A percentile compares a stretch with the other conserved stretches of the same genome.
These are phyloP conservation scores for Saccharomycopsis oosterbeekiorum DNA, from an alignment of 805 yeast genomes.

Conservation along the genomic window DNA sequence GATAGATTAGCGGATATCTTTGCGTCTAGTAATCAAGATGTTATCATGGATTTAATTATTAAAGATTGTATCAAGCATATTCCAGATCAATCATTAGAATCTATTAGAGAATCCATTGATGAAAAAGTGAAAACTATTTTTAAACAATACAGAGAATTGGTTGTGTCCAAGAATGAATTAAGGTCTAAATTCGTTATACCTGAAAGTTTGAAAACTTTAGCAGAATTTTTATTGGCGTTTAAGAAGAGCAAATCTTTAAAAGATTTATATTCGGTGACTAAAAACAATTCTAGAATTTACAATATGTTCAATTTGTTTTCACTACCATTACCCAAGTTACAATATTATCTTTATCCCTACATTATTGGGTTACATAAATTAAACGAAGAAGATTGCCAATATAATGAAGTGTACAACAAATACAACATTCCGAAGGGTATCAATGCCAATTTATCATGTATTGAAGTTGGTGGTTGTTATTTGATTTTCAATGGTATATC, in stretches of 20 bases:
- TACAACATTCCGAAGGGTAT: slow-evolving; percentile 38
- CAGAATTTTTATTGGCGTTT: slow-evolving; percentile 58
- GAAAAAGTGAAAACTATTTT: slow-evolving; percentile 45
- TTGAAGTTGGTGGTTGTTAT: slow-evolving; percentile 66
- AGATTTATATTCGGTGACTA: slow-evolving; percentile 28
- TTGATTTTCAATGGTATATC: slow-evolving; percentile 59
- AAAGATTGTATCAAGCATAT: slow-evolving; percentile 36
- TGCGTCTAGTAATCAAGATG: slow-evolving; percentile 71
- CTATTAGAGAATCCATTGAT: slow-evolving; percentile 42
- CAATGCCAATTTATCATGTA: slow-evolving; percentile 32
- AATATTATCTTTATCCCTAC: slow-evolving; percentile 70
- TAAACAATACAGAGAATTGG: slow-evolving; percentile 42
- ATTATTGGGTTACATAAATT: slow-evolving; percentile 63
- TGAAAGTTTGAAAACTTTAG: slow-evolving; percentile 61
- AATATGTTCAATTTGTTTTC: slow-evolving; percentile 41
- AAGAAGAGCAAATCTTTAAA: slow-evolving; percentile 57
- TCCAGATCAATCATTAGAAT: slow-evolving; percentile 36
- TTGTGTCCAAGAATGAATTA: slow-evolving; percentile 33
- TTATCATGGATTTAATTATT: slow-evolving; percentile 42
- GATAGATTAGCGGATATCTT: slow-evolving; percentile 65
- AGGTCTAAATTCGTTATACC: slow-evolving; percentile 70
- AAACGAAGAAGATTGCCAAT: slow-evolving; percentile 45
- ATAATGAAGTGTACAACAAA: slow-evolving; percentile 27
- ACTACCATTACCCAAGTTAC: slow-evolving; percentile 45
- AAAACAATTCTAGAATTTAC: slow-evolving; percentile 53